phyloP scores from a whole-genome alignment of 2,329 filamentous ascomycete genomes.

The Corynespora cassiicola region DNA sequence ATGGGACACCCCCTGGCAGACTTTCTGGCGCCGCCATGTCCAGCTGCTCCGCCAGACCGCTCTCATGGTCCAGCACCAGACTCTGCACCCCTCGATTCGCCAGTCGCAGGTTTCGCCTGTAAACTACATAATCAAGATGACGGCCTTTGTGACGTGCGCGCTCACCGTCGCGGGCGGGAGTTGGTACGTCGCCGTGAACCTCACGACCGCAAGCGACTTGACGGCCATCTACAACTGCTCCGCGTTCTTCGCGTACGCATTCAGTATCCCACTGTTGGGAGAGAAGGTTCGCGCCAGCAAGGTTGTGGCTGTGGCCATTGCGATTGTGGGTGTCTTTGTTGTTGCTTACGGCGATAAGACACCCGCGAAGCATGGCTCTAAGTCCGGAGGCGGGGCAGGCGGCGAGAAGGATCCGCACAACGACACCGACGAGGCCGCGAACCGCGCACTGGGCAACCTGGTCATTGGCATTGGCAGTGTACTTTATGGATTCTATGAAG shows the following conservation, averaged over 20 bases:
- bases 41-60: slow-evolving; percentile 69
- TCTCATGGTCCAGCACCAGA: slow-evolving; percentile 85
- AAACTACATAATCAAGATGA: slow-evolving; percentile 80
- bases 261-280: slow-evolving; percentile 86
- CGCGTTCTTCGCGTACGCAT: slow-evolving; percentile 97
- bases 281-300: slow-evolving; percentile 87
- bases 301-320: slow-evolving; percentile 82
- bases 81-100: slow-evolving; percentile 67
- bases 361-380: slow-evolving; percentile 60
- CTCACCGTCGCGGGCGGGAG: slow-evolving; percentile 89
- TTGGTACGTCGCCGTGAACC: slow-evolving; percentile 94
- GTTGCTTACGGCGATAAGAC: slow-evolving; percentile 86
- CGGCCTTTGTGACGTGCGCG: slow-evolving; percentile 80
- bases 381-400: slow-evolving; percentile 62
- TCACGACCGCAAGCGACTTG: slow-evolving; percentile 91
- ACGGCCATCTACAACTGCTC: slow-evolving; percentile 99
- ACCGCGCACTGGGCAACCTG: slow-evolving; percentile 82
- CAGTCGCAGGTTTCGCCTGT: slow-evolving; percentile 60
- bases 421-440: slow-evolving; percentile 63
- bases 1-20: slow-evolving; percentile 76
- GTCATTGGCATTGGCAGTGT: slow-evolving; percentile 91
- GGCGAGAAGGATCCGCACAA: slow-evolving; percentile 54
- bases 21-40: slow-evolving; percentile 82
- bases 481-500: slow-evolving; percentile 95
- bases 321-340: slow-evolving; percentile 88